A percentile compares a stretch with the other conserved stretches of the same genome.
These are phyloP conservation scores for Myriangium duriaei DNA, from an alignment of 2,329 filamentous ascomycete species.

Conservation along the genomic window DNA sequence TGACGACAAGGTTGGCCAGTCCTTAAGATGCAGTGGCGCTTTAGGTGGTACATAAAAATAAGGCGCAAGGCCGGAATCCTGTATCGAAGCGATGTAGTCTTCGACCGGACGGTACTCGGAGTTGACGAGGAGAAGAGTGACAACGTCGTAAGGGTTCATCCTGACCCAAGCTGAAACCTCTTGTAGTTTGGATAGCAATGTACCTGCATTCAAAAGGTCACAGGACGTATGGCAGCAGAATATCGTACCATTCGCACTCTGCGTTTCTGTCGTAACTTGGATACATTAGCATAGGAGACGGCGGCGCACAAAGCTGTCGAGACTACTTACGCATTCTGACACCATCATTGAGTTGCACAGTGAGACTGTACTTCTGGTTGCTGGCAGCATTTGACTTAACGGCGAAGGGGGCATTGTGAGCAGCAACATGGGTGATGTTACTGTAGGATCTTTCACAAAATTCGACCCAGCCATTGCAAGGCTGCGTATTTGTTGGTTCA, in stretches of 20 bases:
- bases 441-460: constrained; percentile 65
- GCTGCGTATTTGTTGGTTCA: constrained; percentile 54
- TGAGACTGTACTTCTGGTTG: constrained; percentile 60
- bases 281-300: too few relatives aligned
- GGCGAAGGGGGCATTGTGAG: constrained; percentile 74
- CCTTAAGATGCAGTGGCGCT: constrained; percentile 55
- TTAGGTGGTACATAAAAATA: constrained; percentile 63
- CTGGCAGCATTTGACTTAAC: constrained; percentile 56
- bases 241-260: constrained; percentile 42
- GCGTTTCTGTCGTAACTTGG: constrained; percentile 42
- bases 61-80: constrained; percentile 56
- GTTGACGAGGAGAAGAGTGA: constrained; percentile 79
- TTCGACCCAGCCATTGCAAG: constrained; percentile 63
- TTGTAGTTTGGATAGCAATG: constrained; percentile 60
- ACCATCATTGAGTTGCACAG: constrained; percentile 64
- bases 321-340: constrained; percentile 49
- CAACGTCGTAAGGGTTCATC: constrained; percentile 69
- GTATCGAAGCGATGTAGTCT: constrained; percentile 55
- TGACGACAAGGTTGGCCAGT: constrained; percentile 73
- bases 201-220: constrained; percentile 67
- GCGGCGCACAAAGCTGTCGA: background rate
- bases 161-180: constrained; percentile 61
- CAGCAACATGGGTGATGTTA: constrained; percentile 67
- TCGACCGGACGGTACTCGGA: constrained; percentile 56
- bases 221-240: constrained; percentile 82